phyloP scores from a whole-genome alignment of 768 basidiomycete genomes.

The Suillus discolor region DNA sequence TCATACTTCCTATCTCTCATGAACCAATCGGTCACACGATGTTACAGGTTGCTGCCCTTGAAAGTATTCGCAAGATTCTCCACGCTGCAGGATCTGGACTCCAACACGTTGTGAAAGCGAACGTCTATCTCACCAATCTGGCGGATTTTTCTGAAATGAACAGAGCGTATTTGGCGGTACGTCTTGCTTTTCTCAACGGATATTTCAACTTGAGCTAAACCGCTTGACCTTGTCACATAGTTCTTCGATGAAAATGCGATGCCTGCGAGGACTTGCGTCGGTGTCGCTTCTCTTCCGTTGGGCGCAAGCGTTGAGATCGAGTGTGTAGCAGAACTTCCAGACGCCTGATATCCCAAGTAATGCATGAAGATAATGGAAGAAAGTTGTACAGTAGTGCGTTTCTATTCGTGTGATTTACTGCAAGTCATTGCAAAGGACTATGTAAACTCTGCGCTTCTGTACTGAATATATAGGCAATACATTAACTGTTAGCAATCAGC shows the following conservation, averaged over 20 bases:
- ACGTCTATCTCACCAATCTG: slow-evolving; percentile 41
- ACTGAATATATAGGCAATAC: slow-evolving; percentile 2
- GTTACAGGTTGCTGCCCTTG: slow-evolving; percentile 36
- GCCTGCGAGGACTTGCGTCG: slow-evolving; percentile 62
- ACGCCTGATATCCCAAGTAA: background rate
- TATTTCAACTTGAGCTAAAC: background rate
- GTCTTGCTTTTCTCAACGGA: background rate
- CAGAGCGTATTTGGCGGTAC: slow-evolving; percentile 38
- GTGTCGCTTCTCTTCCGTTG: slow-evolving; percentile 53
- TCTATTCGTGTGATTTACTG: background rate
- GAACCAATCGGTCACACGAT: background rate
- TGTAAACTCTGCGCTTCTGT: slow-evolving; percentile 4
- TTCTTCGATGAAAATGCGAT: slow-evolving; percentile 47
- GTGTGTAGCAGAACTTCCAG: slow-evolving; percentile 48
- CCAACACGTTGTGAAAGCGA: slow-evolving; percentile 43
- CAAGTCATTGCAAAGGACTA: background rate
- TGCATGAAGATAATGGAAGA: background rate
- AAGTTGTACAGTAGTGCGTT: background rate
- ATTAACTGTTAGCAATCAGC: slow-evolving; percentile 1
- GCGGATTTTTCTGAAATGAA: slow-evolving; percentile 43
- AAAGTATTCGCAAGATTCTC: slow-evolving; percentile 41
- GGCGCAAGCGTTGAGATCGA: slow-evolving; percentile 64
- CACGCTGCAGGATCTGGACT: slow-evolving; percentile 40
- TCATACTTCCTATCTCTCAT: background rate
- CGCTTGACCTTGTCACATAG: slow-evolving; percentile 28